Evolutionary conservation across 352 stramenopile species (phyloP).

Genomic region (Pythium dissimile): DNA sequence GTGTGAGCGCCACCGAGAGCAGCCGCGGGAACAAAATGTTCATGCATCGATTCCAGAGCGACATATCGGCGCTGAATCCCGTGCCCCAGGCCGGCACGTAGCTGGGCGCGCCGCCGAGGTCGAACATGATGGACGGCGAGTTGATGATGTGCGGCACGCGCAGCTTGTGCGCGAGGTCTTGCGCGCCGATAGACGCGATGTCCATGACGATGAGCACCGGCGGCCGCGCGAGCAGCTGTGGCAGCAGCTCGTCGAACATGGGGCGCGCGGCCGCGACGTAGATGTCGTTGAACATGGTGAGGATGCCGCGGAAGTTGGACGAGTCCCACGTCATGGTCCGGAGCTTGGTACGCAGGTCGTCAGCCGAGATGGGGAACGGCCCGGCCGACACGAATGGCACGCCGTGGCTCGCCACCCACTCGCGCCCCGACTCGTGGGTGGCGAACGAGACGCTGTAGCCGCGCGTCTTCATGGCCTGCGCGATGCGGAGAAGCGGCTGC

Average conservation of each 20-base stretch:
- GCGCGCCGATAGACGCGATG: slow-evolving; percentile 75
- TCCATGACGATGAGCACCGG: slow-evolving; percentile 79
- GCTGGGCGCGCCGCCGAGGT: slow-evolving; percentile 61
- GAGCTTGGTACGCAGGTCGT: slow-evolving; percentile 67
- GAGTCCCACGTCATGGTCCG: slow-evolving; percentile 78
- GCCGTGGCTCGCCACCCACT: slow-evolving; percentile 57
- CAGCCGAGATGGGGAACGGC: slow-evolving; percentile 65
- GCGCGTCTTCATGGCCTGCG: slow-evolving; percentile 62
- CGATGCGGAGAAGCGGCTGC: slow-evolving; percentile 69
- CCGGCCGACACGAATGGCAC: slow-evolving; percentile 73
- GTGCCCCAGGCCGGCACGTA: slow-evolving; percentile 86
- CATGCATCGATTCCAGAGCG: slow-evolving; percentile 86
- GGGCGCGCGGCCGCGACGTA: slow-evolving; percentile 71
- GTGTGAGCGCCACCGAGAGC: slow-evolving; percentile 82
- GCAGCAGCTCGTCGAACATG: slow-evolving; percentile 75
- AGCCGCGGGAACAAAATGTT: slow-evolving; percentile 88
- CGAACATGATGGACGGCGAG: slow-evolving; percentile 84
- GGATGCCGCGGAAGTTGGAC: slow-evolving; percentile 80
- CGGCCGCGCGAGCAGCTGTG: slow-evolving; percentile 32
- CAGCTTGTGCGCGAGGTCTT: slow-evolving; percentile 78
- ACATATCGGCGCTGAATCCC: slow-evolving; percentile 79
- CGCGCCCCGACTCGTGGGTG: slow-evolving; percentile 74
- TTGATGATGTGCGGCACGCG: slow-evolving; percentile 76
- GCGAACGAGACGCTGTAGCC: slow-evolving; percentile 81
- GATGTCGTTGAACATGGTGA: slow-evolving; percentile 89